phyloP scores from a whole-genome alignment of 345 rosid species.

The Schrenkiella parvula region DNA sequence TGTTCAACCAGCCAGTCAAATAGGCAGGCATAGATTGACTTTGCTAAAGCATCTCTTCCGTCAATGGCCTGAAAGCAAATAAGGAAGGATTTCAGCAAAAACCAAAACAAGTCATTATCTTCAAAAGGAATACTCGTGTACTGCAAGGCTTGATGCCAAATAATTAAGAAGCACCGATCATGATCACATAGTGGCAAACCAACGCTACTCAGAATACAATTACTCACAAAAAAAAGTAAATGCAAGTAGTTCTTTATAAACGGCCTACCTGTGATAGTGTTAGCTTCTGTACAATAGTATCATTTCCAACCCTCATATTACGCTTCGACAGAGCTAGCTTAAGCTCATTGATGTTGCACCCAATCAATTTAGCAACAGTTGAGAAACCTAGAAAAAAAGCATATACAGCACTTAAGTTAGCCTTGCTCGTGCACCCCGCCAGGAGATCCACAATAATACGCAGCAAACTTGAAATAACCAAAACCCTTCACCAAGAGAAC shows the following conservation, averaged over 20 bases:
- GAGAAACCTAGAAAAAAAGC: constrained; percentile 46
- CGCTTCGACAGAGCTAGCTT: constrained; percentile 79
- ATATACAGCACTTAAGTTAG: constrained; percentile 2
- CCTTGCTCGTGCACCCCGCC: constrained; percentile 8
- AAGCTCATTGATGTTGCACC: constrained; percentile 61
- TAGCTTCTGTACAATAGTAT: constrained; percentile 81
- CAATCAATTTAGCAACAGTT: constrained; percentile 74
- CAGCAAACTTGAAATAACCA: constrained; percentile 1
- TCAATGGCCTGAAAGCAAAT: constrained; percentile 63
- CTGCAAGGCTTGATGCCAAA: not conserved
- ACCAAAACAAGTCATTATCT: not conserved
- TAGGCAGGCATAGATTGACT: constrained; percentile 82
- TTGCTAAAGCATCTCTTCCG: constrained; percentile 90
- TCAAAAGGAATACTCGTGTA: not conserved
- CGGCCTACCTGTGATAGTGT: constrained; percentile 70
- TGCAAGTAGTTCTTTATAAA: constrained; percentile 39
- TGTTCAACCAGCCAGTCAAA: constrained; percentile 95
- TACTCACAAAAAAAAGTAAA: constrained; percentile 44
- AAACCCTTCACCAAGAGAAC: not conserved
- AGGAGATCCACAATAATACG: not conserved
- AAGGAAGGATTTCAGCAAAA: not conserved
- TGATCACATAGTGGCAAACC: constrained; percentile 39
- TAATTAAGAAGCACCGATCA: not conserved
- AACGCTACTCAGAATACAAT: constrained; percentile 64
- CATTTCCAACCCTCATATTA: constrained; percentile 88